Base-by-base conservation (phyloP, 345 rosid genomes). In the Excoecaria cochinchinensis region DNA sequence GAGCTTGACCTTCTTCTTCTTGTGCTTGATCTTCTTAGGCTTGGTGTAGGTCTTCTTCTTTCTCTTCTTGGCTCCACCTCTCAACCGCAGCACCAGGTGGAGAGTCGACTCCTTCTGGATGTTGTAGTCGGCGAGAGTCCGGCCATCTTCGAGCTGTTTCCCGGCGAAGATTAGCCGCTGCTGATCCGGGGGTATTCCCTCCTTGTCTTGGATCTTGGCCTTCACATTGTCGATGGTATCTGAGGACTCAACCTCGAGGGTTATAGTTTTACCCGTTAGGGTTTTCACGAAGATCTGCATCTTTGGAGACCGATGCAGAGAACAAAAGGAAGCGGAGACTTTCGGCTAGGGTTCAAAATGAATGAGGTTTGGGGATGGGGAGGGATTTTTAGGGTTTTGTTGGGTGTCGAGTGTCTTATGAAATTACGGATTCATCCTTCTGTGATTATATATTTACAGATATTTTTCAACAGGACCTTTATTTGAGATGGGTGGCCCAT, bases 271-370 rank as follows among this genome's bases (percentile, higher is more conserved):
- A 1, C 67, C 71, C 42, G 82, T 79, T 39, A 79, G 64, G 67
- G 82, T 79, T 52, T 79, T 79, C 71, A 74, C 78, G 75, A 79
- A 79, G 74, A 79, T 79, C 71, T 74, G 78, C 82, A 79, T 79
- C 82, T 69, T 61, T 24, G 36, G 13, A 3, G 4, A 39, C 46
- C 6, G 79, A 42, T 70, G 63, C 62, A 3, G 74, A 69, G 24
- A 11, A n/a, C 36, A 36, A 10, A 1, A 61, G 22, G 5, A 5
- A 4, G 53, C 1, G 3, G 19, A 57, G 13, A 47, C 8, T 71
- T 58, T 10, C 66, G 65, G 13, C 66, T 71, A 57, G 74, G 74
- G 64, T 71, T 70, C 56, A 15, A 7, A 14, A 17, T 8, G 31
- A 31, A 2, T 19, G 56, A 19, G 50, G 74, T 52, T 71, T 70